phyloP scores from a whole-genome alignment of 2,329 filamentous ascomycete genomes.

The Phaeosphaeriaceae sp. region DNA sequence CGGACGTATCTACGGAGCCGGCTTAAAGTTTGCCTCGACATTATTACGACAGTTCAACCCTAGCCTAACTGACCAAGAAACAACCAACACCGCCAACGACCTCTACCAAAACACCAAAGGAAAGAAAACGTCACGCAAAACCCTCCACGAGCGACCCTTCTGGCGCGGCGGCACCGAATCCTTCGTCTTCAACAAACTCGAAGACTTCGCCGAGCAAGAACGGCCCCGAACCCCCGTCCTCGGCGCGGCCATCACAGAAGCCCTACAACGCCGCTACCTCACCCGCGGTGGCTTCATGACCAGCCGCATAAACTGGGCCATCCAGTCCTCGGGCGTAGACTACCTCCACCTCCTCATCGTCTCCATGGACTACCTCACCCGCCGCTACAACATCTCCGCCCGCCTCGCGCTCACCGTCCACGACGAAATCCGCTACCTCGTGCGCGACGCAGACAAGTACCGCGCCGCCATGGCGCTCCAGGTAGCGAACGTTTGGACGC shows the following conservation, averaged over 20 bases:
- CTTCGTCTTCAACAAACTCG: constrained; percentile 97
- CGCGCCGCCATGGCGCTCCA: constrained; percentile 90
- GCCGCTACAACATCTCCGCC: constrained; percentile 82
- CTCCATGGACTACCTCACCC: constrained; percentile 89
- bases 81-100: constrained; percentile 74
- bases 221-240: constrained; percentile 88
- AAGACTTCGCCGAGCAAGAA: constrained; percentile 97
- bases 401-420: constrained; percentile 93
- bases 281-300: constrained; percentile 92
- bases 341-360: constrained; percentile 95
- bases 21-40: constrained; percentile 88
- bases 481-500: constrained; percentile 93
- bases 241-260: constrained; percentile 94
- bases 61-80: constrained; percentile 77
- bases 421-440: constrained; percentile 95
- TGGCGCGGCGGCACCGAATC: constrained; percentile 97
- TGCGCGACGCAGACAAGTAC: constrained; percentile 84
- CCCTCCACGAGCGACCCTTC: constrained; percentile 76
- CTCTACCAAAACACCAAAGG: constrained; percentile 93
- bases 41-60: constrained; percentile 95
- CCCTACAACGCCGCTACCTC: constrained; percentile 85
- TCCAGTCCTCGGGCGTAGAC: constrained; percentile 95
- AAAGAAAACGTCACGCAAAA: constrained; percentile 77
- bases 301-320: constrained; percentile 97
- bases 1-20: constrained; percentile 97